These are phyloP conservation scores for Pseudopyrenochaeta lycopersici DNA, from an alignment of 2,329 filamentous ascomycete genomes.

Conservation along the genomic window DNA sequence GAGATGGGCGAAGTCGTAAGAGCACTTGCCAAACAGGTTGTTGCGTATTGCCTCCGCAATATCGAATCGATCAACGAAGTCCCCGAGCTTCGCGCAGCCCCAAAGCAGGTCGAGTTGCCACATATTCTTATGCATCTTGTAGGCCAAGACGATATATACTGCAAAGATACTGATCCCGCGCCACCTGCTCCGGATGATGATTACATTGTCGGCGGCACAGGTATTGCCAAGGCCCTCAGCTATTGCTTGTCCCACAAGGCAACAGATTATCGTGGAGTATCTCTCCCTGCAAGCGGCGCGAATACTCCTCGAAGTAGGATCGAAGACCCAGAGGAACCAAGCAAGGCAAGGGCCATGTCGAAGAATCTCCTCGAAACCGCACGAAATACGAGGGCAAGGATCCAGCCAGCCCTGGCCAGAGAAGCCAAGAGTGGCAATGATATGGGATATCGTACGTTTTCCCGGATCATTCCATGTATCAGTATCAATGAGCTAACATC, in stretches of 20 bases:
- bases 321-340: constrained; percentile 30
- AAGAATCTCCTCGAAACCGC: constrained; percentile 88
- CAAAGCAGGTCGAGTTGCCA: constrained; percentile 71
- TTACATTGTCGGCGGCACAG: constrained; percentile 94
- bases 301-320: constrained; percentile 59
- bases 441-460: constrained; percentile 76
- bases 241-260: constrained; percentile 88
- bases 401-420: constrained; percentile 84
- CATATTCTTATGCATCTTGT: constrained; percentile 89
- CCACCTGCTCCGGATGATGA: constrained; percentile 85
- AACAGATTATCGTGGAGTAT: constrained; percentile 57
- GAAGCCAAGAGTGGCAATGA: constrained; percentile 77
- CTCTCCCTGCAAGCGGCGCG: constrained; percentile 59
- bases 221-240: constrained; percentile 90
- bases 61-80: constrained; percentile 80
- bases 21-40: constrained; percentile 90
- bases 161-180: constrained; percentile 65
- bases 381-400: constrained; percentile 82
- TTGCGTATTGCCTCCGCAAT: constrained; percentile 92
- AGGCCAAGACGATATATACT: constrained; percentile 68
- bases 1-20: constrained; percentile 91
- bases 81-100: constrained; percentile 61
- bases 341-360: constrained; percentile 76
- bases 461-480: background rate
- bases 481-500: constrained; percentile 25